Evolutionary conservation across 2,329 filamentous ascomycete species (phyloP), one percentile per base, ranked within the genome.

Genomic region (Penicillium decumbens): DNA sequence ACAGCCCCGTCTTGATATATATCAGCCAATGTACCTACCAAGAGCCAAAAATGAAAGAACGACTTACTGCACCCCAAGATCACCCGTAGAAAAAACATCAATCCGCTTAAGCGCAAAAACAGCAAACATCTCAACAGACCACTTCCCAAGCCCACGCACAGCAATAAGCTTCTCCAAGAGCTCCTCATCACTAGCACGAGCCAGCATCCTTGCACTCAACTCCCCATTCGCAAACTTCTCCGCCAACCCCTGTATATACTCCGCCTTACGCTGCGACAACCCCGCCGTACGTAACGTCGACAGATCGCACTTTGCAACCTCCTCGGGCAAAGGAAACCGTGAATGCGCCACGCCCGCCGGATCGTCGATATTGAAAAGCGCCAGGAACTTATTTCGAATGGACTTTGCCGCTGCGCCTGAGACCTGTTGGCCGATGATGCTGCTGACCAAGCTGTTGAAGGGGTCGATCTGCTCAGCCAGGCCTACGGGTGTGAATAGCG

Each of bases 101-200:
- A 90, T 86, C 10, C 91, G 79, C 78, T 96, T 97, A 35, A 98
- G 76, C n/a, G 83, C 88, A 71, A 98, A 97, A 70, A 88, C 89
- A 43, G 91, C 89, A 76, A 98, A 98, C 93, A 98, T 97, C 75
- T 96, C 91, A 12, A 95, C 90, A 41, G 85, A 91, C 93, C 93
- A 97, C 46, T 79, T 80, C 0, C 93, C 93, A 43, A 97, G 73
- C 0, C 93, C 93, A 8, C 92, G 80, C 4, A 98, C 90, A 1
- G 90, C 88, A 41, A 87, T 89, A 41, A 98, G 77, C 67, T 81
- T 85, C 69, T 87, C 81, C 56, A 96, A 77, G 6, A 98, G 80
- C 59, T 95, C 88, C 43, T 95, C 91, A 67, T 98, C 93, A 4
- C 83, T 80, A 1, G 89, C 89, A 30, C 82, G 81, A 45, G 88